Percentiles rank a stretch among this genome's conserved stretches.
phyloP scores from a whole-genome alignment of 2,329 filamentous ascomycete genomes.

The Ambrosiella xylebori region DNA sequence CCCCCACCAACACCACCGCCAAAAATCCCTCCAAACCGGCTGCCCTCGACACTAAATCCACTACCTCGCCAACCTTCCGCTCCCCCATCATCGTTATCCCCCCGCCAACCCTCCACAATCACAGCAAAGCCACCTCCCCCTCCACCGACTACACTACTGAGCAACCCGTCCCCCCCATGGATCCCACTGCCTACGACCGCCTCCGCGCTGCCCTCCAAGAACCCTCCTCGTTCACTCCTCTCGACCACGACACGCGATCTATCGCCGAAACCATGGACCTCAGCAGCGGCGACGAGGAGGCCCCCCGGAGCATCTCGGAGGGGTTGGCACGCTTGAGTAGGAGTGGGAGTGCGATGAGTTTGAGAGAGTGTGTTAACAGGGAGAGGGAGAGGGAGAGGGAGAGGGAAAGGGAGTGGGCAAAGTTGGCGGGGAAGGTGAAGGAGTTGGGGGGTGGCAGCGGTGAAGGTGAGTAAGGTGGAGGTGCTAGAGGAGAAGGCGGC shows the following conservation, averaged over 20 bases:
- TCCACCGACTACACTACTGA: constrained; percentile 4
- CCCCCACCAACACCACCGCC: background rate
- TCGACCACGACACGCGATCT: constrained; percentile 7
- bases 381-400: constrained; percentile 15
- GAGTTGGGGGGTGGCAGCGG: background rate
- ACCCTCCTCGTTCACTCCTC: constrained; percentile 3
- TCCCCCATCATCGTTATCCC: background rate
- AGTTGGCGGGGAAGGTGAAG: constrained; percentile 8
- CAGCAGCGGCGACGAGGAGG: constrained; percentile 8
- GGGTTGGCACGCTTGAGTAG: constrained; percentile 8
- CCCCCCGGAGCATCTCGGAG: constrained; percentile 9
- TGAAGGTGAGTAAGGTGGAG: background rate
- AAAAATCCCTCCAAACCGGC: background rate
- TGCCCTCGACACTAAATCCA: background rate
- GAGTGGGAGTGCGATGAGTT: constrained; percentile 1
- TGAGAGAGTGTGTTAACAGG: constrained; percentile 7
- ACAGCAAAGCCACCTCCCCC: background rate
- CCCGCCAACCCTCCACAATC: background rate
- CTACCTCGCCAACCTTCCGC: background rate
- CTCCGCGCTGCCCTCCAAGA: constrained; percentile 15
- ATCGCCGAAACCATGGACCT: constrained; percentile 12
- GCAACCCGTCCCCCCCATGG: constrained; percentile 8
- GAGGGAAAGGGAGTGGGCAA: constrained; percentile 13
- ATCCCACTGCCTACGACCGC: constrained; percentile 7
- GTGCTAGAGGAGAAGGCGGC: background rate